Evolutionary conservation across 306 rosid species (phyloP).

Genomic region (Canavalia ensiformis): DNA sequence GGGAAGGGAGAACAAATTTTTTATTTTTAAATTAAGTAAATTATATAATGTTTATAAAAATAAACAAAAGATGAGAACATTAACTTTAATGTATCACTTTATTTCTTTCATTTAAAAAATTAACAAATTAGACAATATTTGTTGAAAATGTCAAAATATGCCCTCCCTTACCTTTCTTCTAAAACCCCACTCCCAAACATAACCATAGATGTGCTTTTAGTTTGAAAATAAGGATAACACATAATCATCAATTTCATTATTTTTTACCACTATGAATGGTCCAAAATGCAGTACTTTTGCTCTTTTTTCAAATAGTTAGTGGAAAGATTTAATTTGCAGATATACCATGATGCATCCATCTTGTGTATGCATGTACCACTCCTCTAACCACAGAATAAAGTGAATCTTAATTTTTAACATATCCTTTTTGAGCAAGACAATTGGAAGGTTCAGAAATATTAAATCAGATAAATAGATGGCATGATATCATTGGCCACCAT

Average conservation of each 20-base stretch:
- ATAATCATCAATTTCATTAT: constrained; percentile 15
- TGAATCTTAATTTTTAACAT: background rate
- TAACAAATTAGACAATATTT: too few relatives aligned
- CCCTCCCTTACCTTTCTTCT: too few relatives aligned
- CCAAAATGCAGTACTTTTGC: background rate
- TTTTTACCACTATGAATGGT: background rate
- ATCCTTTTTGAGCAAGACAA: background rate
- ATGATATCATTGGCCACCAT: background rate
- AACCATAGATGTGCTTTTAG: background rate
- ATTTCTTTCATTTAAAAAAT: too few relatives aligned
- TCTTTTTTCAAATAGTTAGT: background rate
- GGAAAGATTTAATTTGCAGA: constrained; percentile 8
- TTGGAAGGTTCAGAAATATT: constrained; percentile 18
- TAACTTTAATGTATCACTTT: too few relatives aligned
- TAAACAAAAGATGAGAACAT: too few relatives aligned
- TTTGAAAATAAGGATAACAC: background rate
- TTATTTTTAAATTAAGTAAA: too few relatives aligned
- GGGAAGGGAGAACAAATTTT: too few relatives aligned
- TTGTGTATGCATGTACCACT: background rate
- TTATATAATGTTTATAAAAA: too few relatives aligned
- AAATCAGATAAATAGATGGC: constrained; percentile 5
- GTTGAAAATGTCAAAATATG: too few relatives aligned
- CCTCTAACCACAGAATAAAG: constrained; percentile 1
- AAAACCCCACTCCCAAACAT: too few relatives aligned
- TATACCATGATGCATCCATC: background rate